Evolutionary conservation across 192 early-diverging fungal species (phyloP), one percentile per base, ranked within the genome.

Genomic region (Coemansia sp.): DNA sequence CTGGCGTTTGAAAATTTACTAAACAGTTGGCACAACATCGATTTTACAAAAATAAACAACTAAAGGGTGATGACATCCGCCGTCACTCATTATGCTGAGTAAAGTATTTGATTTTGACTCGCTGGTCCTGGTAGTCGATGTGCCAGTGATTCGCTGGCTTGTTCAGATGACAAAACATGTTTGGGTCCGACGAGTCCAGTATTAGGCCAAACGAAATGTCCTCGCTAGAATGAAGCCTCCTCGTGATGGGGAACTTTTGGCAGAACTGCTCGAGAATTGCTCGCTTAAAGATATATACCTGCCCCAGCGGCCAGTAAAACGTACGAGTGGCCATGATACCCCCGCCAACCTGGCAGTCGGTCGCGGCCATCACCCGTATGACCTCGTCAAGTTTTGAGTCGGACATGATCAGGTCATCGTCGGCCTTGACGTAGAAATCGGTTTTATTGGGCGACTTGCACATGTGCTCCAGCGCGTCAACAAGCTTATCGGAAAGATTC

Each of bases 381-480:
- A 57, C n/a, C n/a, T 57, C 17, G 55, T 57, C 55, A n/a, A 57
- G 33, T 32, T 19, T 36, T 7, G 55, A 57, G 9, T 57, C 55
- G 17, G 55, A 57, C 55, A 57, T 57, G 4, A 57, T 57, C 34
- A 57, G n/a, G 23, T 57, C 55, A 20, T 57, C 55, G 19, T 57
- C 55, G 9, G 15, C 15, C 34, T 57, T 57, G 5, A 57, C 33
- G 14, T 57, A 57, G 17, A 35, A 57, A 25, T 57, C 55, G 55
- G 55, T 57, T n/a, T n/a, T n/a, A 14, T 33, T 17, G 0, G 25
- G 32, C 11, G 55, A 10, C n/a, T 57, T 57, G 34, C 34, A 57
- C 5, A 57, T 57, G 5, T 10, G 15, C 5, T 57, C 55, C 15
- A 57, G 17, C 9, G 55, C 15, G 36, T 57, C 55, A 3, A 35